Evolutionary conservation across 2,329 filamentous ascomycete genomes (phyloP).

Genomic region (Clonostachys sp.): DNA sequence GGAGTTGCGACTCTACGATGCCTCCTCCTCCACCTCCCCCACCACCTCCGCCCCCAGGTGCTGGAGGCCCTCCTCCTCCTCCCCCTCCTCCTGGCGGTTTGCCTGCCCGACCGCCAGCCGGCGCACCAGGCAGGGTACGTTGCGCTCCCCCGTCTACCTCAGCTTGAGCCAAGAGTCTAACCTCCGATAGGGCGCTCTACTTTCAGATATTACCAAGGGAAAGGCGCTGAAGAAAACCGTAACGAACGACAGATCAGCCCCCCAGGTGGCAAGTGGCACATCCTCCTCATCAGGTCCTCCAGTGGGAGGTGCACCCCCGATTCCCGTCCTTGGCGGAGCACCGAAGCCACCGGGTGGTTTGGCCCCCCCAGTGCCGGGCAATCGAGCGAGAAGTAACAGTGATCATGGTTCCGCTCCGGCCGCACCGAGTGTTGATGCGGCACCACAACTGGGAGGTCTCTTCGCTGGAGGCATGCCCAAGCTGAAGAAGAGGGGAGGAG

Average conservation of each 20-base stretch:
- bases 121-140: slow-evolving; percentile 57
- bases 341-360: slow-evolving; percentile 56
- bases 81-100: slow-evolving; percentile 59
- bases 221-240: slow-evolving; percentile 75
- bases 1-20: slow-evolving; percentile 14
- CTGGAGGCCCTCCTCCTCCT: slow-evolving; percentile 59
- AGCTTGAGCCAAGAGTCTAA: slow-evolving; percentile 3
- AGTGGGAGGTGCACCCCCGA: slow-evolving; percentile 72
- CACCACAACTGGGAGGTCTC: slow-evolving; percentile 80
- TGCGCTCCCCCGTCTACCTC: neutral
- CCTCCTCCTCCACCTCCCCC: slow-evolving; percentile 62
- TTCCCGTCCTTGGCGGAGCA: slow-evolving; percentile 56
- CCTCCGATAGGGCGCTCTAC: slow-evolving; percentile 66
- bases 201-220: slow-evolving; percentile 85
- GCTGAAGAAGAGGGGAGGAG: slow-evolving; percentile 79
- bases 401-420: slow-evolving; percentile 55
- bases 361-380: slow-evolving; percentile 67
- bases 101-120: slow-evolving; percentile 52
- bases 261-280: slow-evolving; percentile 42
- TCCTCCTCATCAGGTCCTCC: slow-evolving; percentile 46
- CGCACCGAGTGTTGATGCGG: slow-evolving; percentile 43
- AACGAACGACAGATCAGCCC: slow-evolving; percentile 89
- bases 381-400: slow-evolving; percentile 78
- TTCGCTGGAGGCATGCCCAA: slow-evolving; percentile 97
- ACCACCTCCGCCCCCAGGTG: slow-evolving; percentile 61